A percentile compares a stretch with the other conserved stretches of the same genome.
Evolutionary conservation across 768 basidiomycete genomes (phyloP).

Genomic region (Chalciporus pseudorubinellus): DNA sequence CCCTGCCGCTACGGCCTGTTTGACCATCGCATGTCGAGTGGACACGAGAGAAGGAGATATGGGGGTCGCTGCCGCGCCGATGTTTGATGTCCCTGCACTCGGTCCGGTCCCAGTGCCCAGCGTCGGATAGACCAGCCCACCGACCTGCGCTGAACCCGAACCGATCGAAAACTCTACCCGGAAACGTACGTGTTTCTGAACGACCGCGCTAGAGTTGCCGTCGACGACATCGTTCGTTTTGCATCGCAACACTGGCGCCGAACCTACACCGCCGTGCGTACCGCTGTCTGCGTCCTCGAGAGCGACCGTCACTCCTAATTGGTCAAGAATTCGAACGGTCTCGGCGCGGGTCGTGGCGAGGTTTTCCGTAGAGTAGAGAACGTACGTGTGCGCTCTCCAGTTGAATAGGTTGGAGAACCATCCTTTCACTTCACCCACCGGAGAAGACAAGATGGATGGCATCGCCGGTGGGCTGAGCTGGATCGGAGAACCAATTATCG

Average conservation of each 20-base stretch:
- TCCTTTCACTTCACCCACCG: conserved; percentile 79
- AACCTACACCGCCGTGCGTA: conserved; percentile 34
- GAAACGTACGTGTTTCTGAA: conserved; percentile 78
- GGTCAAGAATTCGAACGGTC: conserved; percentile 60
- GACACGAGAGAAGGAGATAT: conserved; percentile 25
- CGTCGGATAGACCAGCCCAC: conserved; percentile 22
- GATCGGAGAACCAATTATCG: conserved; percentile 50
- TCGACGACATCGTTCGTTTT: conserved; percentile 49
- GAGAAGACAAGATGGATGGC: conserved; percentile 56
- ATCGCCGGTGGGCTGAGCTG: conserved; percentile 39
- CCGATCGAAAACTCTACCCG: conserved; percentile 67
- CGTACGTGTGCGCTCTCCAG: conserved; percentile 68
- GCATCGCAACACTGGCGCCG: conserved; percentile 46
- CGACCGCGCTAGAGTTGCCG: conserved; percentile 34
- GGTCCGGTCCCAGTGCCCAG: conserved; percentile 4
- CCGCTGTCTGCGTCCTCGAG: conserved; percentile 45
- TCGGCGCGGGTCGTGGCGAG: conserved; percentile 61
- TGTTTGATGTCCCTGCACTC: background rate
- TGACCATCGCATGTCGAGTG: conserved; percentile 28
- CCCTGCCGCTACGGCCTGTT: conserved; percentile 23
- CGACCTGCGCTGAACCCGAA: conserved; percentile 18
- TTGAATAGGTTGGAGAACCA: conserved; percentile 97
- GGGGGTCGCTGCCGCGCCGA: conserved; percentile 22
- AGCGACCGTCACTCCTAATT: conserved; percentile 59
- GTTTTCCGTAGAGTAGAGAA: conserved; percentile 57